Base-by-base conservation (phyloP, 495 filamentous ascomycete species). In the Rusavskia elegans region DNA sequence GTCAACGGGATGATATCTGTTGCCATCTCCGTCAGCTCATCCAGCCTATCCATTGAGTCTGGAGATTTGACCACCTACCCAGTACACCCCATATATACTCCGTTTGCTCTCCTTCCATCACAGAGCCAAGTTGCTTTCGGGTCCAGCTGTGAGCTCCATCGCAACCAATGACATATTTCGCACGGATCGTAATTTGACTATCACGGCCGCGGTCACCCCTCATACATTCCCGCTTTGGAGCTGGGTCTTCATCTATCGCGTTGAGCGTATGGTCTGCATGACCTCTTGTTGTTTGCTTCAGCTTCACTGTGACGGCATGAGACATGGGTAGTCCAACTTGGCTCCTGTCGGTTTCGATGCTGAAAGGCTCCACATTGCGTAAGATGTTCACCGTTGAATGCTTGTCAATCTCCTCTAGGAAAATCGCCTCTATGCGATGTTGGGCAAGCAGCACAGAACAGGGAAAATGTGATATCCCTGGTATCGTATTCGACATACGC, bases 31-130 rank as follows among this genome's bases (percentile, higher is more conserved):
- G 32, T 35, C 32, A 11, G 32, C 11, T 27, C 5, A 2, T 27
- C 25, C n/a, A n/a, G n/a, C n/a, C n/a, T n/a, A n/a, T n/a, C n/a
- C n/a, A n/a, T n/a, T n/a, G n/a, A n/a, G n/a, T n/a, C 25, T 2
- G 25, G 25, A 5, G 25, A 27, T 1, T n/a, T 27, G 32, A 14
- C 9, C 13, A 35, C 32, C 0, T 14, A 14, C 32, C 32, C 0
- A 84, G 64, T 1, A 82, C 78, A 14, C 78, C 80, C 78, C 79
- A 83, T 49, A 83, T 71, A 61, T 70, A 78, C 59, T 84, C 80
- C 0, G 76, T 76, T 38, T 74, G 73, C 53, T 84, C 79, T 32
- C 82, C 81, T 51, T 77, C 68, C 56, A 84, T 64, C 44, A 72
- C 64, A 21, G 78, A 71, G 0, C 76, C 78, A 49, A 85, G 70